A percentile compares a stretch with the other conserved stretches of the same genome.
Conservation (phyloP, 1,284 basidiomycete species). For the Apiotrichum veenhuisii region DNA sequence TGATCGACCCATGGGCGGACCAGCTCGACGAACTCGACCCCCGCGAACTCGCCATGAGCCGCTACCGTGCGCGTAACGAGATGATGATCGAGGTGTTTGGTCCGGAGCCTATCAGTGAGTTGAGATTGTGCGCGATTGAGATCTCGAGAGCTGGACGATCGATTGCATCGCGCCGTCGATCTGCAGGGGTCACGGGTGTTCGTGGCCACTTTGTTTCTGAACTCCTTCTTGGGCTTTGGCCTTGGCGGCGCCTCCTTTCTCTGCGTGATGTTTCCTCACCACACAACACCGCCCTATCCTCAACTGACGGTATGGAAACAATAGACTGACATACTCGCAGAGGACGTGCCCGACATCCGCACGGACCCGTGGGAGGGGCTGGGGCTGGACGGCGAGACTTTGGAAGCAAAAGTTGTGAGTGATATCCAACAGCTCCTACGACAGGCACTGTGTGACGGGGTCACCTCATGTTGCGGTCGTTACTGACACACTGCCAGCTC, state of each 20-base stretch:
- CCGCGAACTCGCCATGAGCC: slow-evolving; percentile 41
- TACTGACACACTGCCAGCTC: slow-evolving; percentile 11
- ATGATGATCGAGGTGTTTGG: slow-evolving; percentile 43
- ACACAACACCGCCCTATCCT: neutral
- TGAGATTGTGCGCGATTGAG: neutral
- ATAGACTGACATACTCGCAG: neutral
- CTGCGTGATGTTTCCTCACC: too few species aligned
- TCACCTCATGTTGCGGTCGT: neutral
- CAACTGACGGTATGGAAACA: neutral
- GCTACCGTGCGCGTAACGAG: slow-evolving; percentile 43
- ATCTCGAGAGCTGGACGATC: neutral
- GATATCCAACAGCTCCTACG: neutral
- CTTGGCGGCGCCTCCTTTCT: too few species aligned
- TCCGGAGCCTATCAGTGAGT: slow-evolving; percentile 41
- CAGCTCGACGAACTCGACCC: slow-evolving; percentile 44
- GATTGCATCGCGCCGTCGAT: neutral
- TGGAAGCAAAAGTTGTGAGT: slow-evolving; percentile 44
- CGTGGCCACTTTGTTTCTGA: too few species aligned
- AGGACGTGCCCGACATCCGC: slow-evolving; percentile 11
- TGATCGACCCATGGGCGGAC: slow-evolving; percentile 44
- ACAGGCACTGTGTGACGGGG: too few species aligned
- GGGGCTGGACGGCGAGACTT: slow-evolving; percentile 32
- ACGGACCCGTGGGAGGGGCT: slow-evolving; percentile 38
- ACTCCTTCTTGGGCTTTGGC: too few species aligned
- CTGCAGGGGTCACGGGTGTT: too few species aligned